Evolutionary conservation across 2,329 filamentous ascomycete species (phyloP), one percentile per base, ranked within the genome.

Genomic region (Xylaria sp.): DNA sequence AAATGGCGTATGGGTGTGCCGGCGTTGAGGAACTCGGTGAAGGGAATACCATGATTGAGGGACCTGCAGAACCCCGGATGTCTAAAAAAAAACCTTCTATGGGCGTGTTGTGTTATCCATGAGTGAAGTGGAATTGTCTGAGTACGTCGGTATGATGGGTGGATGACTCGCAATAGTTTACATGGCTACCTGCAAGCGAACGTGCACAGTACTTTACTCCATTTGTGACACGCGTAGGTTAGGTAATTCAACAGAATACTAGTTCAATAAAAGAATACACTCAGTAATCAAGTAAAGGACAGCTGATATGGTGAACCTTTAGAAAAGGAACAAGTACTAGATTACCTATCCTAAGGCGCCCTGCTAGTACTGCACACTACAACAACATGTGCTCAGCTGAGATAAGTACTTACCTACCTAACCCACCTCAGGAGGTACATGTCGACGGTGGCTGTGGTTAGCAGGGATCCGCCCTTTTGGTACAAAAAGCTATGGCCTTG

Each of bases 1-100:
- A 69, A 70, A 67, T 42, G 73, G 73, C 70, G 73, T 72, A 60
- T 70, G 35, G 72, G 73, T 35, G 57, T 64, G 38, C 43, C 40
- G 57, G 61, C 67, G 72, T 72, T 70, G 23, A 65, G 64, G 60
- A 59, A 58, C 57, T 68, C 53, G 65, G 64, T 49, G 66, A 61
- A 69, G 71, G 67, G 72, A 73, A 75, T 75, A 75, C 74, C 74
- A 75, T 66, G 71, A 65, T 67, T 69, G 68, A 64, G 60, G 61
- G 72, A 71, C 69, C 69, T 72, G 65, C 67, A 67, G 69, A 64
- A 67, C 66, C 25, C 50, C 50, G 61, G 49, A 57, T 60, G 64
- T 60, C 66, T 9, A 31, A 4, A 31, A 31, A 31, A 31, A 73
- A 74, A 74, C 73, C 70, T 66, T 70, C 54, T 66, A 67, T 61